Percentiles rank a stretch among this genome's conserved stretches.
Evolutionary conservation across 2,329 filamentous ascomycete species (phyloP).

Genomic region (Colletotrichum nymphaeae): DNA sequence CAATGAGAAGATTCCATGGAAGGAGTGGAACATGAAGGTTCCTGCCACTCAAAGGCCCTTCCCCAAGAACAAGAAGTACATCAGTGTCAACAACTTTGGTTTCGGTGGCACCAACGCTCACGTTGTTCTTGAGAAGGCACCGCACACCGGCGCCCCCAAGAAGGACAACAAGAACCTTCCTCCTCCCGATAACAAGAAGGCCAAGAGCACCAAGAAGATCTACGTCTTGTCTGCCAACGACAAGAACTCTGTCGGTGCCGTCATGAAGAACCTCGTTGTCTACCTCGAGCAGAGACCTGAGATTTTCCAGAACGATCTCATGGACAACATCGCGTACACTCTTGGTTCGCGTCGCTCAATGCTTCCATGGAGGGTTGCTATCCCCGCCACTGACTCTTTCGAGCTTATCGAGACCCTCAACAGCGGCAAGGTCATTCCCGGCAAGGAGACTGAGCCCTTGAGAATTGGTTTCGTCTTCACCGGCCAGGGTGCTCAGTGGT

Average conservation of each 20-base stretch:
- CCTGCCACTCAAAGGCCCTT: conserved; percentile 56
- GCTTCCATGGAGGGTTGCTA: conserved; percentile 31
- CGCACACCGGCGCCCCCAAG: conserved; percentile 40
- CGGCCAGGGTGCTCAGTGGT: conserved; percentile 44
- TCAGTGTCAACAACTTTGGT: conserved; percentile 61
- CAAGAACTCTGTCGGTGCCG: conserved; percentile 46
- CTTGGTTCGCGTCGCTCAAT: conserved; percentile 29
- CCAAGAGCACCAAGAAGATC: conserved; percentile 43
- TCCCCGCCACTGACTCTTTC: conserved; percentile 44
- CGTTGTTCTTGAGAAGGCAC: conserved; percentile 52
- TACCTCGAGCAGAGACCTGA: conserved; percentile 55
- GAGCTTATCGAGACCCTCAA: conserved; percentile 46
- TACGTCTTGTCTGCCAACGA: conserved; percentile 56
- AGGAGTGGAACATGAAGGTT: conserved; percentile 62
- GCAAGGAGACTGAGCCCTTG: conserved; percentile 48
- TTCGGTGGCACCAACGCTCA: conserved; percentile 60
- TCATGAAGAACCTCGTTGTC: conserved; percentile 47
- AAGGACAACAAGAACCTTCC: conserved; percentile 38
- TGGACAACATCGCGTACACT: conserved; percentile 41
- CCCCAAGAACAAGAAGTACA: conserved; percentile 60
- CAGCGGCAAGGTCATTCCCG: conserved; percentile 46
- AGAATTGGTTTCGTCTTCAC: conserved; percentile 43
- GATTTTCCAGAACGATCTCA: conserved; percentile 54
- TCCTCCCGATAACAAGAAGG: conserved; percentile 8
- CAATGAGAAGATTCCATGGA: conserved; percentile 60